These are phyloP conservation scores for Circinella umbellata DNA, from an alignment of 371 early-diverging fungal species.

Conservation along the genomic window DNA sequence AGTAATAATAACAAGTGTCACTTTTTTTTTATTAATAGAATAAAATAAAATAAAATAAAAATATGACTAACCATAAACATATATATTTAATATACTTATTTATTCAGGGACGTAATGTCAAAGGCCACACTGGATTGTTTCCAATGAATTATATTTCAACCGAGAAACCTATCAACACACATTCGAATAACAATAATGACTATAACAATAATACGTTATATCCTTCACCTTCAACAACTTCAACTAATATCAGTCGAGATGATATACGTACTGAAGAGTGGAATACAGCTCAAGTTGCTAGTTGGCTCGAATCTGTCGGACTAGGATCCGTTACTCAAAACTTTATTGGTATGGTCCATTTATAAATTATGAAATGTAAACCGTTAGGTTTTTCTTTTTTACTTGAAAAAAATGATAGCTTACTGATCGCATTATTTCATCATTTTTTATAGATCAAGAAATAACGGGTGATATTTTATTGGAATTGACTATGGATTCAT, in stretches of 20 bases:
- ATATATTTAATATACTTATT: not conserved
- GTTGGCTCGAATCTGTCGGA: conserved; percentile 57
- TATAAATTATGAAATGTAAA: no score
- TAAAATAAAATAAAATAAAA: not conserved
- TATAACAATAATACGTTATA: conserved; percentile 24
- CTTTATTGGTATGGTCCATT: conserved; percentile 59
- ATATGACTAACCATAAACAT: conserved; percentile 1
- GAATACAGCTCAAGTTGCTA: conserved; percentile 46
- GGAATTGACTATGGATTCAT: conserved; percentile 62
- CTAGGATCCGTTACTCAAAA: conserved; percentile 56
- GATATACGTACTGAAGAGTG: conserved; percentile 36
- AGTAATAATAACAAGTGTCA: conserved; percentile 1
- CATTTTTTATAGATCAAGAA: conserved; percentile 57
- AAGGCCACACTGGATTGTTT: conserved; percentile 76
- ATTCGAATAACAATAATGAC: conserved; percentile 23
- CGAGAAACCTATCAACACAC: conserved; percentile 29
- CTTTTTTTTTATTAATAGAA: no score
- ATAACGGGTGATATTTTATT: conserved; percentile 74
- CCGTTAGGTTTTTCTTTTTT: no score
- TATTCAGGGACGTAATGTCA: conserved; percentile 54
- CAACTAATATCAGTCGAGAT: conserved; percentile 8
- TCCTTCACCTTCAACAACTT: conserved; percentile 23
- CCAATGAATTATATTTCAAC: conserved; percentile 71
- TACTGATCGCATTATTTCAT: not conserved
- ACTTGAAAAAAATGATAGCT: conserved; percentile 6